Conservation (phyloP, 1,284 basidiomycete genomes). For the Cystobasidium sp. region DNA sequence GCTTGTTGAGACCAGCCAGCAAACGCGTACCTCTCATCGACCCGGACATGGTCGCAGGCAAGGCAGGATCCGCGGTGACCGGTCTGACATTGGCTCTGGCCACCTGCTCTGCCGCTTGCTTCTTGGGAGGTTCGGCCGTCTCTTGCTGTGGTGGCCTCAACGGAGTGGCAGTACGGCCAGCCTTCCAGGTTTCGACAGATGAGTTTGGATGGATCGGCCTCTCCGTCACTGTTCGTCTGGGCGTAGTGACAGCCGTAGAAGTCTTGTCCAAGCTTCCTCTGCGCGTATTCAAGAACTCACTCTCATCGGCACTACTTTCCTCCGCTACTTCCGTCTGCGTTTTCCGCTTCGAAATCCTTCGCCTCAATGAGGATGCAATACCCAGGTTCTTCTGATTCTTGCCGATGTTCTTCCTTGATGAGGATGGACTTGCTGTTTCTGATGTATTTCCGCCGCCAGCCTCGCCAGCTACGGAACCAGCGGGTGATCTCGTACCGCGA, state of each 20-base stretch:
- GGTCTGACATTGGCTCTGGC: too few species aligned
- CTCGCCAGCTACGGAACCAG: not conserved
- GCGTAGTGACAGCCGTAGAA: too few species aligned
- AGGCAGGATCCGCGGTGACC: too few species aligned
- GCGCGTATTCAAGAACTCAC: not conserved
- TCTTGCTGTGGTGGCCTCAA: too few species aligned
- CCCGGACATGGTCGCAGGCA: not conserved
- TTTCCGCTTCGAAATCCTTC: constrained; percentile 1
- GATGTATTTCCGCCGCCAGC: not conserved
- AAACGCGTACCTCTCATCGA: not conserved
- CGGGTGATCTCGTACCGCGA: not conserved
- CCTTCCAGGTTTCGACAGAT: not conserved
- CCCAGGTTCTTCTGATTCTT: constrained; percentile 1
- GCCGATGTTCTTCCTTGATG: not conserved
- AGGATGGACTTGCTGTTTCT: not conserved
- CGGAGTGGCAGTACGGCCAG: not conserved
- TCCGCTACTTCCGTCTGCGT: not conserved
- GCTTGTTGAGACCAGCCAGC: constrained; percentile 14
- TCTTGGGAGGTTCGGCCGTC: too few species aligned
- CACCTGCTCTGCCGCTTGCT: too few species aligned
- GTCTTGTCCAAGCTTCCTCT: not conserved
- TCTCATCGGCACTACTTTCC: constrained; percentile 28
- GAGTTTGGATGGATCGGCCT: not conserved
- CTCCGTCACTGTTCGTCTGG: not conserved
- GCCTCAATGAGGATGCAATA: not conserved